Evolutionary conservation across 768 basidiomycete genomes (phyloP).

Genomic region (Collybiopsis confluens): DNA sequence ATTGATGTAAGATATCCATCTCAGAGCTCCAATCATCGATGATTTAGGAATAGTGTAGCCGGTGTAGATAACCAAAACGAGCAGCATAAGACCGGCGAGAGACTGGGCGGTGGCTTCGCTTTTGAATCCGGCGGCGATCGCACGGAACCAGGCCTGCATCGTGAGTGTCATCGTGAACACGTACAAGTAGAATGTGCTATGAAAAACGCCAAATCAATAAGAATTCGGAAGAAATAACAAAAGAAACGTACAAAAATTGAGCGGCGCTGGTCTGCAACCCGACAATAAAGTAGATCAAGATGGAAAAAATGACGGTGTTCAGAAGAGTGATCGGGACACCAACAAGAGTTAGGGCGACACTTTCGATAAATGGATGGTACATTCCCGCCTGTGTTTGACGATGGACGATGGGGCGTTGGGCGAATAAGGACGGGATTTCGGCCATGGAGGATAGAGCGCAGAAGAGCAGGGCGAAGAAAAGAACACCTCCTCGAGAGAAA

Average conservation of each 20-base stretch:
- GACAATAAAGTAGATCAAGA: conserved; percentile 61
- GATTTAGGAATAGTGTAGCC: conserved; percentile 59
- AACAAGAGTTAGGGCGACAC: conserved; percentile 54
- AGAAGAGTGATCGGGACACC: conserved; percentile 55
- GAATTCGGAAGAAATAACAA: not conserved
- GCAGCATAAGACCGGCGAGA: conserved; percentile 37
- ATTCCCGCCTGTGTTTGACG: conserved; percentile 58
- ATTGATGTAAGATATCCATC: conserved; percentile 65
- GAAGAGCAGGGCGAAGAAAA: conserved; percentile 69
- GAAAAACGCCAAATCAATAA: not conserved
- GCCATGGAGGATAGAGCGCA: conserved; percentile 57
- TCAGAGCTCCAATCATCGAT: conserved; percentile 63
- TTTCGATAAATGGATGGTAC: conserved; percentile 55
- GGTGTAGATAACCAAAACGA: conserved; percentile 52
- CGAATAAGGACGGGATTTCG: conserved; percentile 54
- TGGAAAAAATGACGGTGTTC: conserved; percentile 38
- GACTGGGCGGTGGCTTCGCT: conserved; percentile 61
- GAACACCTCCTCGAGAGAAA: conserved; percentile 74
- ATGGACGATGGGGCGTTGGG: conserved; percentile 55
- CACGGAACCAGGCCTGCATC: conserved; percentile 77
- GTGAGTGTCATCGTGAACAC: conserved; percentile 53
- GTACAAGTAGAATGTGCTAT: conserved; percentile 56
- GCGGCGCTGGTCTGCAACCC: conserved; percentile 47
- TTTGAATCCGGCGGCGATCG: conserved; percentile 55
- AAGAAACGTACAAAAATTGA: conserved; percentile 60